Evolutionary conservation across 495 filamentous ascomycete genomes (phyloP), one percentile per base, ranked within the genome.

Genomic region (Penicillium lividum): DNA sequence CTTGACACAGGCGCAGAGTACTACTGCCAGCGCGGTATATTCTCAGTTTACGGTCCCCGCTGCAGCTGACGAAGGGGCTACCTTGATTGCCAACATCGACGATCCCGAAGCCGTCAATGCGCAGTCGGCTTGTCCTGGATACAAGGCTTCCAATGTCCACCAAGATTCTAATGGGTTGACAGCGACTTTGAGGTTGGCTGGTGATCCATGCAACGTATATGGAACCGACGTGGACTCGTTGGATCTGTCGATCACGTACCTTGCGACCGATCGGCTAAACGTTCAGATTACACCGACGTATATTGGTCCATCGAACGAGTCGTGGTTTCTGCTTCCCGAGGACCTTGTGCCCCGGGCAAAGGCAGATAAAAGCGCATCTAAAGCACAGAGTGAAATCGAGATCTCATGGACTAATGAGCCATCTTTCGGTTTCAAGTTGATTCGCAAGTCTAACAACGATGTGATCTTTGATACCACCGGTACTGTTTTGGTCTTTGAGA

Each of bases 61-160:
- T 13, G 65, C 68, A 38, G 83, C 80, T 7, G 82, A 86, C 57
- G 54, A 71, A 36, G 89, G 88, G 40, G 79, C 71, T 18, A 73
- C 78, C 16, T 58, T 91, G 34, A 71, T 91, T 28, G 87, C 91
- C 36, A 77, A 91, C 64, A 82, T 93, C 65, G 62, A 85, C 43
- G 89, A 93, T 61, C 86, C 89, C 9, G 47, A 88, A 34, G 90
- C 91, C 15, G 74, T 88, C 51, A 74, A 91, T 68, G 82, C 87
- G 2, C 91, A 94, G 68, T 73, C 77, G 3, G 83, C 85, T 2
- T 88, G 85, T 63, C 85, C 85, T 22, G 85, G 85, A 1, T 88
- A 88, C 64, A 83, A 63, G 45, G 85, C 83, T 3, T 77, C 73
- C 5, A 72, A 82, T 59, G 75, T 86, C 11, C 54, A 76, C 33